Evolutionary conservation across 164 flowering plant genomes (phyloP).

Genomic region (Liquidambar formosana): DNA sequence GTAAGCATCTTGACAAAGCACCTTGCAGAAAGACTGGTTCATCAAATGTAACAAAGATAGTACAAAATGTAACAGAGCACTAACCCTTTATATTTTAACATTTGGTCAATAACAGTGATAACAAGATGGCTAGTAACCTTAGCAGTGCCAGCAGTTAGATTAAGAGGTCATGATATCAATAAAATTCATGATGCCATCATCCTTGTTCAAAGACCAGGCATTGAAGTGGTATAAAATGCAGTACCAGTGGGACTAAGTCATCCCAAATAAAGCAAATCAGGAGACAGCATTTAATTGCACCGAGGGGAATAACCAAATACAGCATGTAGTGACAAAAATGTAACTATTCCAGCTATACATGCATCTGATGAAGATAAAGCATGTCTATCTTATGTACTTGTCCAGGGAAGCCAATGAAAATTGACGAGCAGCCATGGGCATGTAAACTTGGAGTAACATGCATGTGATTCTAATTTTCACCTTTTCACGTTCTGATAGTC

Average conservation of each 20-base stretch:
- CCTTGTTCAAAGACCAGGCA: neutral
- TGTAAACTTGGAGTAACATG: neutral
- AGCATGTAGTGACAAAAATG: neutral
- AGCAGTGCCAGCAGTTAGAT: neutral
- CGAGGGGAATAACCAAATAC: neutral
- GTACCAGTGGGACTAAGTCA: neutral
- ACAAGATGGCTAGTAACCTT: neutral
- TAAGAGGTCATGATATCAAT: neutral
- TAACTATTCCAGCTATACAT: neutral
- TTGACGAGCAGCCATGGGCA: neutral
- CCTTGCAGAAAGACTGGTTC: neutral
- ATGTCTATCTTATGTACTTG: neutral
- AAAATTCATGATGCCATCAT: neutral
- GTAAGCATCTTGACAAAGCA: neutral
- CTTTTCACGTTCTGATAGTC: conserved; percentile 76
- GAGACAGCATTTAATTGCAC: neutral
- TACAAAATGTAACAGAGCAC: neutral
- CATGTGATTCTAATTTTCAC: conserved; percentile 28
- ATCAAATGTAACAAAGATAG: neutral
- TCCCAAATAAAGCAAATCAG: neutral
- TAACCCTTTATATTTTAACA: too few relatives aligned
- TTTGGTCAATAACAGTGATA: conserved; percentile 1
- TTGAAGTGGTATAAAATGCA: neutral
- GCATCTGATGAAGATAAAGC: neutral
- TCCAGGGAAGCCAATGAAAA: neutral